These are phyloP conservation scores for Blastobotrys muscicola DNA, from an alignment of 805 yeast species.

Conservation along the genomic window DNA sequence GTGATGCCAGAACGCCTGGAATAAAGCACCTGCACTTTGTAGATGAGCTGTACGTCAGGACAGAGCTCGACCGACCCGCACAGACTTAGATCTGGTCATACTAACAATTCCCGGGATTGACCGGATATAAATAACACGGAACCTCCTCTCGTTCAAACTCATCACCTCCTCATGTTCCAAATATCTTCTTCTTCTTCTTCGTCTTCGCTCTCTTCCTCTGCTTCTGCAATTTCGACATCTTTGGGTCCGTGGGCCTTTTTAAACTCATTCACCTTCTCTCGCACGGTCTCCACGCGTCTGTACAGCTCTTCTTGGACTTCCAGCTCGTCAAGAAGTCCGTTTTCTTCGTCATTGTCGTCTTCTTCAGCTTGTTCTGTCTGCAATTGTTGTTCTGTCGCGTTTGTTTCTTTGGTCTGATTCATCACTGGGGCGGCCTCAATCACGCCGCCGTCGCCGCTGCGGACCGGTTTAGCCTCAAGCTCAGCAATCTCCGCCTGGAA, in stretches of 20 bases:
- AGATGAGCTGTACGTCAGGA: conserved; percentile 60
- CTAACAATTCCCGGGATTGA: too few species aligned
- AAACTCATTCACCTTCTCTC: conserved; percentile 7
- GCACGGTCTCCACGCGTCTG: conserved; percentile 1
- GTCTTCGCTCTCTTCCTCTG: neutral
- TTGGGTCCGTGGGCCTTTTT: neutral
- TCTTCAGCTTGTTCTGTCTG: conserved; percentile 8
- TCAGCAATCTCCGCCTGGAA: conserved; percentile 7
- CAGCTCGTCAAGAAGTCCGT: conserved; percentile 10
- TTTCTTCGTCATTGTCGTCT: conserved; percentile 13
- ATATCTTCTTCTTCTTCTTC: conserved; percentile 3
- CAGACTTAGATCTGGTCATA: too few species aligned
- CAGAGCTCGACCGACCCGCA: conserved; percentile 27
- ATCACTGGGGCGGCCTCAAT: conserved; percentile 2
- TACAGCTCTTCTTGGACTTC: conserved; percentile 7
- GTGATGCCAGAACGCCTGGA: conserved; percentile 53
- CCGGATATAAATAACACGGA: neutral
- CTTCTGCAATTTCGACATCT: neutral
- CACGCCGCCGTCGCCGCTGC: conserved; percentile 1
- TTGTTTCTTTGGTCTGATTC: neutral
- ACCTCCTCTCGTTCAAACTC: neutral
- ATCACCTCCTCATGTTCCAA: neutral
- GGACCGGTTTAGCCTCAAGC: neutral
- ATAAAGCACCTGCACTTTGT: conserved; percentile 70
- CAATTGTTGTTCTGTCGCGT: conserved; percentile 7